Percentiles rank a stretch among this genome's conserved stretches.
Conservation (phyloP, 148 eudicot genomes). For the Amaranthus palmeri region DNA sequence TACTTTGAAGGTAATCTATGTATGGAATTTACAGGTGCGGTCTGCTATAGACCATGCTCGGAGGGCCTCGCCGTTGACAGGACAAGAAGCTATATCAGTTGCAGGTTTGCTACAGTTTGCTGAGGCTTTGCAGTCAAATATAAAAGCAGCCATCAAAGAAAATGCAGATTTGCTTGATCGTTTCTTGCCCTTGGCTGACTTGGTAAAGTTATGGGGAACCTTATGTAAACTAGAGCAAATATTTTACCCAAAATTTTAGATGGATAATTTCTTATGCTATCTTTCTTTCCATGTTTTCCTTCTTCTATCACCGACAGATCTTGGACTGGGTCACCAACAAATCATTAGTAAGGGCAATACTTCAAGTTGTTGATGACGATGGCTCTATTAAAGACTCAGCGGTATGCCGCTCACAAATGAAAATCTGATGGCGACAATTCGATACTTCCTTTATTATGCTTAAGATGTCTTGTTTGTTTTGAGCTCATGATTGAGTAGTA, state of each 20-base stretch:
- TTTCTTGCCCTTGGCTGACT: constrained; percentile 74
- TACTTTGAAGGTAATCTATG: constrained; percentile 6
- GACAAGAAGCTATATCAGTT: constrained; percentile 77
- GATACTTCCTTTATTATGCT: not conserved
- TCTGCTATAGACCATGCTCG: constrained; percentile 62
- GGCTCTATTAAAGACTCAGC: constrained; percentile 89
- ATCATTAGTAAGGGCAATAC: constrained; percentile 56
- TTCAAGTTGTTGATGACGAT: constrained; percentile 77
- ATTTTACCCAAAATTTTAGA: constrained; percentile 13
- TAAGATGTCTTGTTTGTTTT: not conserved
- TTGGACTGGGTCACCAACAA: constrained; percentile 51
- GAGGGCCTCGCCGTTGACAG: constrained; percentile 54
- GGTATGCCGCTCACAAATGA: constrained; percentile 35
- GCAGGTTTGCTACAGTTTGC: constrained; percentile 51
- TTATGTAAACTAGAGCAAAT: constrained; percentile 12
- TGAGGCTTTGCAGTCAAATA: constrained; percentile 54
- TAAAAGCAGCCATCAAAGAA: constrained; percentile 68
- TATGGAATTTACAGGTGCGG: constrained; percentile 46
- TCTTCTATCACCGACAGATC: constrained; percentile 46
- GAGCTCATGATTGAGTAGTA: not conserved
- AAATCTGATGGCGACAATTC: not conserved
- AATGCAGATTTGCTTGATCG: constrained; percentile 64
- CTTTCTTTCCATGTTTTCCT: constrained; percentile 9
- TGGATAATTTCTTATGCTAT: constrained; percentile 13
- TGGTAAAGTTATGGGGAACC: constrained; percentile 36